A percentile compares a stretch with the other conserved stretches of the same genome.
phyloP scores from a whole-genome alignment of 192 early-diverging fungal species.

The Entomortierella lignicola region DNA sequence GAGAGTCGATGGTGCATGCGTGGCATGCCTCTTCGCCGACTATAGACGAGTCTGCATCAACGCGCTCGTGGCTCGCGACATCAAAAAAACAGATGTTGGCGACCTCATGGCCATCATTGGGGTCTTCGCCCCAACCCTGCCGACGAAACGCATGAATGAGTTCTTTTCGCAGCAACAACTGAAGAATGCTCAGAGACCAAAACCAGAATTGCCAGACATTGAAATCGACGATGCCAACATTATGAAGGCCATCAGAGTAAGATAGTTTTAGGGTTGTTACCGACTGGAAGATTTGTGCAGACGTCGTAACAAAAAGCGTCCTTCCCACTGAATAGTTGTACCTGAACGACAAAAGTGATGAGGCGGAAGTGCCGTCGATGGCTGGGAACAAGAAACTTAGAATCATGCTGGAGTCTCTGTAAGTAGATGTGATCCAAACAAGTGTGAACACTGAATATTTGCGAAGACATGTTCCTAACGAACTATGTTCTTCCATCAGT shows the following conservation, averaged over 20 bases:
- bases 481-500: neutral
- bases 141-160: constrained; percentile 28
- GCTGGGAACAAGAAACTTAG: neutral
- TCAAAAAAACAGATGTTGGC: constrained; percentile 21
- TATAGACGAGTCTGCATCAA: constrained; percentile 27
- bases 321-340: constrained; percentile 19
- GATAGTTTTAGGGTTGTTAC: constrained; percentile 1
- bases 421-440: neutral
- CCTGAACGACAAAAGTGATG: constrained; percentile 16
- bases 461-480: constrained; percentile 1
- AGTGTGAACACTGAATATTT: neutral
- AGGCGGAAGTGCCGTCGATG: constrained; percentile 22
- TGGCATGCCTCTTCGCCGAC: constrained; percentile 6
- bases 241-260: constrained; percentile 38
- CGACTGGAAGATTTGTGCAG: neutral
- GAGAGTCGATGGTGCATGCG: constrained; percentile 15
- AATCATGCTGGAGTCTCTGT: constrained; percentile 7
- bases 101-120: constrained; percentile 31
- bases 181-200: constrained; percentile 1
- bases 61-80: constrained; percentile 14
- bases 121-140: constrained; percentile 16
- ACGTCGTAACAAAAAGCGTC: neutral
- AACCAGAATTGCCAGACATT: constrained; percentile 17
- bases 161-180: constrained; percentile 19
- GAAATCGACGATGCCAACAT: constrained; percentile 24